Evolutionary conservation across 306 rosid species (phyloP).

Genomic region (Rubus parviflorus): DNA sequence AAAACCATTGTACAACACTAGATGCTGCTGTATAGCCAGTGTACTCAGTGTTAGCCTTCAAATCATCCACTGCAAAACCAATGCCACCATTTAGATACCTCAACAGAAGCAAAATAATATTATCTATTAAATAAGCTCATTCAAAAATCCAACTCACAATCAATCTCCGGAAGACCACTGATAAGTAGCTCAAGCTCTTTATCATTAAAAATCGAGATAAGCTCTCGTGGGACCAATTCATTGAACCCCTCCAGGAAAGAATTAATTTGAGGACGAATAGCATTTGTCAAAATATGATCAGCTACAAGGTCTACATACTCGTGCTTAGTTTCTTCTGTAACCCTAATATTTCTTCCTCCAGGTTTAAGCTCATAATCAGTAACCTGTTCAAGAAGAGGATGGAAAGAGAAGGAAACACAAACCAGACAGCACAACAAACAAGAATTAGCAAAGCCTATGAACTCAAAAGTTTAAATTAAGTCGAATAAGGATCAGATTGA

Average conservation of each 20-base stretch:
- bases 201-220: slow-evolving; percentile 86
- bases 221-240: slow-evolving; percentile 80
- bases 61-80: slow-evolving; percentile 82
- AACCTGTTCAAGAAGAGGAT: slow-evolving; percentile 50
- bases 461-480: background rate
- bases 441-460: background rate
- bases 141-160: slow-evolving; percentile 60
- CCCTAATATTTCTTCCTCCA: slow-evolving; percentile 96
- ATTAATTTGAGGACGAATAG: slow-evolving; percentile 92
- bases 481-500: background rate
- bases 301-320: slow-evolving; percentile 99
- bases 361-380: slow-evolving; percentile 99
- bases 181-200: slow-evolving; percentile 99
- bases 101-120: slow-evolving; percentile 13
- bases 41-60: slow-evolving; percentile 86
- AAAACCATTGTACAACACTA: slow-evolving; percentile 90
- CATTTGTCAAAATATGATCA: slow-evolving; percentile 88
- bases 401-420: background rate
- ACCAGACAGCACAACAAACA: background rate
- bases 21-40: slow-evolving; percentile 94
- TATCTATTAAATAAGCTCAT: background rate
- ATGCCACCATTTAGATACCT: slow-evolving; percentile 32
- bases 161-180: slow-evolving; percentile 99
- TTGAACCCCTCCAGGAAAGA: slow-evolving; percentile 84
- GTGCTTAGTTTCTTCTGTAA: slow-evolving; percentile 95